Percentiles rank a stretch among this genome's conserved stretches.
Conservation (phyloP, 2,329 filamentous ascomycete species). For the Diatrype stigma region DNA sequence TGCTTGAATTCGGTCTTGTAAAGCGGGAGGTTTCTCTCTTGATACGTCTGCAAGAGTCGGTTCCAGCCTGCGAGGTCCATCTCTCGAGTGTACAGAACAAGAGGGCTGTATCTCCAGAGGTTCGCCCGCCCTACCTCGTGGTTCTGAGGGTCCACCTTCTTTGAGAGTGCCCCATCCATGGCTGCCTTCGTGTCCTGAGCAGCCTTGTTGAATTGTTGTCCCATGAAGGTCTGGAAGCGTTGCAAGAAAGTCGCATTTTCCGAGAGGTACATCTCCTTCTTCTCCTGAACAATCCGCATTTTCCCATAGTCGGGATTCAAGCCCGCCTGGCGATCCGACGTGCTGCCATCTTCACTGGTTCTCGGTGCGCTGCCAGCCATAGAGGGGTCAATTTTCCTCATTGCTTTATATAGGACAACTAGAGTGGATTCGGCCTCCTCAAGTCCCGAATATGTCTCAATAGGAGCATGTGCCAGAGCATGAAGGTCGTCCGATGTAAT, state of each 20-base stretch:
- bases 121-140: slow-evolving; percentile 68
- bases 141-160: slow-evolving; percentile 66
- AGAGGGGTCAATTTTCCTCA: slow-evolving; percentile 87
- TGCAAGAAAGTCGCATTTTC: slow-evolving; percentile 75
- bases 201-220: slow-evolving; percentile 71
- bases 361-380: slow-evolving; percentile 52
- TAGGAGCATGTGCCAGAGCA: slow-evolving; percentile 66
- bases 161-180: slow-evolving; percentile 55
- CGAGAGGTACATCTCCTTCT: slow-evolving; percentile 81
- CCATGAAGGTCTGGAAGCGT: slow-evolving; percentile 77
- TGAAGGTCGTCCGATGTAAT: slow-evolving; percentile 75
- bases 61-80: slow-evolving; percentile 81
- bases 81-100: slow-evolving; percentile 85
- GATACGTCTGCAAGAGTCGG: slow-evolving; percentile 73
- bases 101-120: slow-evolving; percentile 82
- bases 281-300: slow-evolving; percentile 92
- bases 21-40: slow-evolving; percentile 67
- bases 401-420: slow-evolving; percentile 81
- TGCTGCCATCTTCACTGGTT: slow-evolving; percentile 45
- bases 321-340: slow-evolving; percentile 41
- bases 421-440: slow-evolving; percentile 74
- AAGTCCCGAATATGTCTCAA: slow-evolving; percentile 67
- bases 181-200: slow-evolving; percentile 65
- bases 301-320: slow-evolving; percentile 74
- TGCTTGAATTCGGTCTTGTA: slow-evolving; percentile 82